Base-by-base conservation (phyloP, 306 rosid species). In the Lagenaria siceraria region DNA sequence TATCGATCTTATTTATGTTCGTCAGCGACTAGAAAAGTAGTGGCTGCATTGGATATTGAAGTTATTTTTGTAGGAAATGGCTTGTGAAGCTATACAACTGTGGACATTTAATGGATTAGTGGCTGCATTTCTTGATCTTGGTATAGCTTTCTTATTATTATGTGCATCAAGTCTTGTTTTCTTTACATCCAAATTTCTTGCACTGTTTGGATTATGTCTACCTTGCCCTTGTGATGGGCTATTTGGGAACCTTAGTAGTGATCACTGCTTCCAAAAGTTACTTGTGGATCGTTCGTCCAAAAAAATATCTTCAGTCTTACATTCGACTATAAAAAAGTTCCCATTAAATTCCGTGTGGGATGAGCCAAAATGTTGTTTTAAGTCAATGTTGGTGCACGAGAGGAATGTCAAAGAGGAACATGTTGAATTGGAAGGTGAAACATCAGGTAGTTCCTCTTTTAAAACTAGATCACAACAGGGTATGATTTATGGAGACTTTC, bases 61-160 rank as follows among this genome's bases (percentile, higher is more conserved):
- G 69, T 17, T 79, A 48, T 33, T 18, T n/a, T 14, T 72, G 55
- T 61, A 33, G 76, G 69, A 83, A 81, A 85, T 85, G 90, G 55
- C 77, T 11, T 79, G 85, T 75, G 59, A 80, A 69, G 77, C 78
- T 46, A 68, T 81, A 18, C 76, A 70, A 77, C 71, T 76, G 9
- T 85, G 87, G 90, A 87, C 82, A 25, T 81, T 87, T 35, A 61
- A 48, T 17, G 88, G 80, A 54, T 79, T 83, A 52, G 88, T 83
- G 62, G 88, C 84, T 75, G 88, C 90, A 33, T 87, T 83, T 83
- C 84, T 87, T 81, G 88, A 87, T 80, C 86, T 85, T 19, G 72
- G 82, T 7, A 81, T 87, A 54, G 81, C 87, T 13, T 85, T 74
- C 71, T 51, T 82, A 43, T 75, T 85, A 40, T 83, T 87, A 5